Percentiles rank a stretch among this genome's conserved stretches.
Evolutionary conservation across 2,329 filamentous ascomycete genomes (phyloP).

Genomic region (Ilyonectria destructans): DNA sequence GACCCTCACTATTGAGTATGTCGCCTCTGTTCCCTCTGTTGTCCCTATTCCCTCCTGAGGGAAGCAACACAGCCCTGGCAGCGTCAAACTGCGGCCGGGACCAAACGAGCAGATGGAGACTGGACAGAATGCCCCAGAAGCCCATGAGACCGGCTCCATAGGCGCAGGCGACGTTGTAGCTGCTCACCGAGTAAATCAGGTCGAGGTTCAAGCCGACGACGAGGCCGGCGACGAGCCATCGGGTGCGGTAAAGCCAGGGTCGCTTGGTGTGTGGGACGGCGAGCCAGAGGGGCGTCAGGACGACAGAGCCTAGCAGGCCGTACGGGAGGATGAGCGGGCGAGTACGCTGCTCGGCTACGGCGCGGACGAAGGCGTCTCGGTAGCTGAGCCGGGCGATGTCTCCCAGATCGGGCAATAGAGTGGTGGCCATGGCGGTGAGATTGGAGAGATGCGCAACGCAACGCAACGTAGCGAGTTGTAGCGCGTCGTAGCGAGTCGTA

Average conservation of each 20-base stretch:
- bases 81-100: constrained; percentile 71
- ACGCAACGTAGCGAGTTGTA: background rate
- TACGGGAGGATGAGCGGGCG: constrained; percentile 69
- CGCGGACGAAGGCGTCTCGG: constrained; percentile 55
- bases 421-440: constrained; percentile 25
- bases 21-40: too few relatives aligned
- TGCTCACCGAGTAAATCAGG: constrained; percentile 61
- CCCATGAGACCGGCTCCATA: constrained; percentile 68
- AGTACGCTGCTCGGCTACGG: constrained; percentile 58
- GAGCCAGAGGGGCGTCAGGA: constrained; percentile 71
- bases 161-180: constrained; percentile 66
- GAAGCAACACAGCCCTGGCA: constrained; percentile 63
- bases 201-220: constrained; percentile 62
- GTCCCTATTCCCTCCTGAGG: constrained; percentile 15
- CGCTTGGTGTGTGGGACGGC: constrained; percentile 68
- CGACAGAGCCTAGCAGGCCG: constrained; percentile 62
- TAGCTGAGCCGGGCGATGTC: constrained; percentile 53
- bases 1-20: background rate
- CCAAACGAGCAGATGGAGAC: constrained; percentile 67
- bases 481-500: background rate
- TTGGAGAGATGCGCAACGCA: constrained; percentile 3
- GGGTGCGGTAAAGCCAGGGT: constrained; percentile 65
- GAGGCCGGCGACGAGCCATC: constrained; percentile 65
- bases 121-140: constrained; percentile 68
- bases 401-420: constrained; percentile 41